Evolutionary conservation across 768 basidiomycete species (phyloP).

Genomic region (Neoboletus subvelutipes): DNA sequence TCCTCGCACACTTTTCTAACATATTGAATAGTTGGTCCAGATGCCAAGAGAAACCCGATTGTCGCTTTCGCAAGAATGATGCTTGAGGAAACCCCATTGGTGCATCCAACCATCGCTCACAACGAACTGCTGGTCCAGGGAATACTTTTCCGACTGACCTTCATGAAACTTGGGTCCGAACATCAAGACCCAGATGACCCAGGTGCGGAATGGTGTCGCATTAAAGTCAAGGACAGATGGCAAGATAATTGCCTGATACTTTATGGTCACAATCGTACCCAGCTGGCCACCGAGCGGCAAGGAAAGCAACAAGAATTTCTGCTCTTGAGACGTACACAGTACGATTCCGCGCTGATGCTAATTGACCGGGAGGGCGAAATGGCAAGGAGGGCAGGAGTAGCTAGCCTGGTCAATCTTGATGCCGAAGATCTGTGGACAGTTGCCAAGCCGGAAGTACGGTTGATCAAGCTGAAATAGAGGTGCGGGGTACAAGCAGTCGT

Average conservation of each 20-base stretch:
- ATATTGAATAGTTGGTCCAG: neutral
- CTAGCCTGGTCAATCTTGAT: no score
- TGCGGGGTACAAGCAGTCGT: neutral
- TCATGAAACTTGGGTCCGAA: neutral
- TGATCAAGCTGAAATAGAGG: neutral
- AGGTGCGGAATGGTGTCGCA: neutral
- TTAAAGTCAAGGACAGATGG: neutral
- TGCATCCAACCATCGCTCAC: neutral
- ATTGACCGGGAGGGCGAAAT: neutral
- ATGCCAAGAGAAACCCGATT: neutral
- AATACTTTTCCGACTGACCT: neutral
- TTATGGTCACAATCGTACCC: neutral
- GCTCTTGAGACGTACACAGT: constrained; percentile 1
- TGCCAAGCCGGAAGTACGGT: neutral
- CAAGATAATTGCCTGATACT: neutral
- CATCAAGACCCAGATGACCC: constrained; percentile 1
- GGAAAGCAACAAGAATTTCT: constrained; percentile 1
- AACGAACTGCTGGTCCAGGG: neutral
- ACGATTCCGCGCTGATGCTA: neutral
- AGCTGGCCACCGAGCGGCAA: neutral
- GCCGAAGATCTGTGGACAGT: neutral
- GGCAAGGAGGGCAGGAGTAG: neutral
- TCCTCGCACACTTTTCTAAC: neutral
- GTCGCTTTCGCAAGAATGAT: neutral
- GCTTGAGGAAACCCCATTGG: neutral